These are phyloP conservation scores for Tolypocladium tropicale DNA, from an alignment of 2,329 filamentous ascomycete genomes.

Conservation along the genomic window DNA sequence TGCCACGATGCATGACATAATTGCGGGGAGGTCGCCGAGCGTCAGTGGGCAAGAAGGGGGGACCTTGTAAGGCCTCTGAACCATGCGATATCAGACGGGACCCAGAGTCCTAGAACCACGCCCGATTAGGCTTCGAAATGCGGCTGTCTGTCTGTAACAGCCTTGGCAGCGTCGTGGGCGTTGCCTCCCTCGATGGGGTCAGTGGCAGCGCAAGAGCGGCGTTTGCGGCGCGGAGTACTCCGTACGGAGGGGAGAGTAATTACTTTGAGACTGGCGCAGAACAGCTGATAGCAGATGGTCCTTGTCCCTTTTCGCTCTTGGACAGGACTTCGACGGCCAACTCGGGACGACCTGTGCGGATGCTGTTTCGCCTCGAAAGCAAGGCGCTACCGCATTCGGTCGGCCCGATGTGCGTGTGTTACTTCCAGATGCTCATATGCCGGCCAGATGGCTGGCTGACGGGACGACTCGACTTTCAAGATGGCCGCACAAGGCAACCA, in stretches of 20 bases:
- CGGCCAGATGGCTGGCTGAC: not conserved
- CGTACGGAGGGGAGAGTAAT: too few species aligned
- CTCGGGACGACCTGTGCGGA: not conserved
- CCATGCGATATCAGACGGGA: not conserved
- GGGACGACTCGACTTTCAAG: not conserved
- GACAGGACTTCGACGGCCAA: not conserved
- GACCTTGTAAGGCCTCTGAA: not conserved
- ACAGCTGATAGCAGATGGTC: not conserved
- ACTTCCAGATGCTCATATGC: not conserved
- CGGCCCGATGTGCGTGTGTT: not conserved
- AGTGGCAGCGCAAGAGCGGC: not conserved
- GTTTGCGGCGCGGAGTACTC: not conserved
- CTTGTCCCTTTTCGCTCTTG: not conserved
- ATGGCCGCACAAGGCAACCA: not conserved
- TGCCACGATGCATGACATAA: constrained; percentile 35
- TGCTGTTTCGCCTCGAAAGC: not conserved
- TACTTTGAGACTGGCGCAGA: not conserved
- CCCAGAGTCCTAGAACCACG: constrained; percentile 3
- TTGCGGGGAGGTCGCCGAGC: constrained; percentile 22
- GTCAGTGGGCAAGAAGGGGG: not conserved
- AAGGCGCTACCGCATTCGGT: not conserved
- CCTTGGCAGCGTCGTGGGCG: too few species aligned
- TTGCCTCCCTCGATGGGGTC: not conserved
- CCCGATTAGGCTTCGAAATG: constrained; percentile 3
- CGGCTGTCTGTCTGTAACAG: not conserved